Evolutionary conservation across 192 early-diverging fungal genomes (phyloP), one percentile per base, ranked within the genome.

Genomic region (Backusella westeae): DNA sequence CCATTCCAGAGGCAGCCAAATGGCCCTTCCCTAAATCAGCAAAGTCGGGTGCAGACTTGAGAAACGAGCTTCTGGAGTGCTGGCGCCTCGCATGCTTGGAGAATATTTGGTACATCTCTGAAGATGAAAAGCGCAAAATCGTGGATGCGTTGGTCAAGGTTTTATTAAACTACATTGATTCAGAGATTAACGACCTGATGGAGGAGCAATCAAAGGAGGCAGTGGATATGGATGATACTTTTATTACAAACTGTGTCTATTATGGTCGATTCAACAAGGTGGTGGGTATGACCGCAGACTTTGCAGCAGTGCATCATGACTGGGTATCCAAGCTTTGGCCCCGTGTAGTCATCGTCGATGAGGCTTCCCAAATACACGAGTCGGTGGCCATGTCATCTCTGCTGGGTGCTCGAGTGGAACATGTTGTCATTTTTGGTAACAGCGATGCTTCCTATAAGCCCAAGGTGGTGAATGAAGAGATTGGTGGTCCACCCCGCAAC

Each of bases 251-350:
- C 14, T 78, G 75, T 75, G 17, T 34, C 4, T 49, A 65, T 12
- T 46, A 52, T 1, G 67, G 76, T 34, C 49, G 53, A 15, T 83
- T 81, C 6, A 73, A 34, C n/a, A 71, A 69, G 5, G 46, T 83
- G 6, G 66, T 83, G 10, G 82, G 79, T 2, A 81, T 83, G 72
- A 83, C 82, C 0, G 36, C 77, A 2, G 69, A 65, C 29, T 81
- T 81, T 72, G 82, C 82, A 4, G 34, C 70, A 4, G 21, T 67
- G 2, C 44, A 78, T 69, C 80, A 56, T 23, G 75, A 77, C 26
- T 67, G 81, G 26, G 19, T 83, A n/a, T 14, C 23, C 0, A 52
- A 23, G 0, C 53, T 81, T 0, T 67, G 36, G 32, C 80, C 82
- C 0, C 69, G 67, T 41, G 70, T 74, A 0, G 69, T 79, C 0